These are phyloP conservation scores for Lentinus tigrinus DNA, from an alignment of 768 basidiomycete genomes.

Conservation along the genomic window DNA sequence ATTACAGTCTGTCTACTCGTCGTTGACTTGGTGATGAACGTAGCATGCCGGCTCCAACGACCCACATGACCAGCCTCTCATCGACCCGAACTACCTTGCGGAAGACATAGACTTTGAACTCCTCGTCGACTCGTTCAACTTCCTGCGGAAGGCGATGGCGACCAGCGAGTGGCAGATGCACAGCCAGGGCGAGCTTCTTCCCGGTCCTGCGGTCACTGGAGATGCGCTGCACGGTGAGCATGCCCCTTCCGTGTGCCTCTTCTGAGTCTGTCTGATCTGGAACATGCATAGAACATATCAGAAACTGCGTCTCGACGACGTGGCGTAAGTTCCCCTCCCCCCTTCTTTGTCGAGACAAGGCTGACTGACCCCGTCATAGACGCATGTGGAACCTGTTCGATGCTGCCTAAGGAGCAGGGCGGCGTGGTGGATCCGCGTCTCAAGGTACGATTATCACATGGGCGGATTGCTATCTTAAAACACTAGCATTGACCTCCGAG, in stretches of 20 bases:
- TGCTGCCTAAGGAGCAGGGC: conserved; percentile 38
- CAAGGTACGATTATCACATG: conserved; percentile 28
- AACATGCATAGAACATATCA: not conserved
- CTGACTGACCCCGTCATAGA: conserved; percentile 14
- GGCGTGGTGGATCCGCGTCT: conserved; percentile 39
- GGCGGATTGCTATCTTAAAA: conserved; percentile 36
- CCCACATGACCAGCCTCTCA: conserved; percentile 22
- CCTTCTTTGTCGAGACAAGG: not conserved
- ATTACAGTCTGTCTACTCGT: not conserved
- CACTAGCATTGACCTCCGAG: conserved; percentile 22
- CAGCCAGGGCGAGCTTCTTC: conserved; percentile 6
- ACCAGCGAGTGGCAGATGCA: conserved; percentile 18
- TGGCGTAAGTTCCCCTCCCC: conserved; percentile 17
- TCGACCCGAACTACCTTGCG: conserved; percentile 32
- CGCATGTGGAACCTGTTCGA: conserved; percentile 37
- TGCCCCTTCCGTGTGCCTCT: not conserved
- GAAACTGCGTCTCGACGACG: conserved; percentile 2
- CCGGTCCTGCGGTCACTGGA: conserved; percentile 14
- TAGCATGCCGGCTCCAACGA: conserved; percentile 26
- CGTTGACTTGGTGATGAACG: not conserved
- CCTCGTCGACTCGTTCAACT: conserved; percentile 28
- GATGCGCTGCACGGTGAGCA: conserved; percentile 10
- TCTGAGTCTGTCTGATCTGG: too few species aligned
- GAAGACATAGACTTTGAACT: conserved; percentile 29
- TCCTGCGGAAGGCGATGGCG: conserved; percentile 19